Percentiles rank a stretch among this genome's conserved stretches.
Evolutionary conservation across 495 filamentous ascomycete species (phyloP).

Genomic region (Darksidea phi): DNA sequence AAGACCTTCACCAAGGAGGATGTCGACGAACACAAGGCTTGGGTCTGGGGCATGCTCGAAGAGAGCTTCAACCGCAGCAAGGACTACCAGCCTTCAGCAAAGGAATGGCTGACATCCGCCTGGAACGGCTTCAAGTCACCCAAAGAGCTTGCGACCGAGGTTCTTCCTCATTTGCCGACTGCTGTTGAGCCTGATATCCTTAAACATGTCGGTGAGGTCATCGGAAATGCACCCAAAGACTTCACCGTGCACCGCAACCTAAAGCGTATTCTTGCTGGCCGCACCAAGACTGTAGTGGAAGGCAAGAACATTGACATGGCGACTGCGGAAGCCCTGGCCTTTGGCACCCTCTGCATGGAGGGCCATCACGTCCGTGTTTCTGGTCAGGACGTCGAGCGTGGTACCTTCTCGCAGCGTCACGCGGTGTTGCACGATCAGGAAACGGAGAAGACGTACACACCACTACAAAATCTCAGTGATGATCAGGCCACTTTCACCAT

Average conservation of each 20-base stretch:
- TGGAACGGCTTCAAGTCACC: slow-evolving; percentile 99
- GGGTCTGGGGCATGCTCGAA: slow-evolving; percentile 98
- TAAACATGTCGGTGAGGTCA: slow-evolving; percentile 73
- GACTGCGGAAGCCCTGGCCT: slow-evolving; percentile 93
- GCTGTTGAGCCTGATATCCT: slow-evolving; percentile 68
- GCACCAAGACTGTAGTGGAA: slow-evolving; percentile 89
- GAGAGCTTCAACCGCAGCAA: slow-evolving; percentile 95
- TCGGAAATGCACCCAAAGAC: slow-evolving; percentile 73
- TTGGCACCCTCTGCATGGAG: slow-evolving; percentile 84
- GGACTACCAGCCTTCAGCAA: slow-evolving; percentile 93
- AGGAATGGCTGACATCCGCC: slow-evolving; percentile 97
- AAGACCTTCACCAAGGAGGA: slow-evolving; percentile 95
- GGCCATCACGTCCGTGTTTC: slow-evolving; percentile 96
- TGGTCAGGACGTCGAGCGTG: slow-evolving; percentile 98
- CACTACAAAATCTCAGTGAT: slow-evolving; percentile 80
- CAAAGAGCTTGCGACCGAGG: slow-evolving; percentile 93
- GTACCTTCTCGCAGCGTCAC: slow-evolving; percentile 98
- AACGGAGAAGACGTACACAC: slow-evolving; percentile 86
- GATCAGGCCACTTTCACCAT: slow-evolving; percentile 94
- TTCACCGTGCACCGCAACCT: slow-evolving; percentile 91
- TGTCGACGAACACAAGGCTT: slow-evolving; percentile 98
- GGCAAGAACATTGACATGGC: slow-evolving; percentile 97
- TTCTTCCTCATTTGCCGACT: slow-evolving; percentile 88
- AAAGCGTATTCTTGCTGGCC: slow-evolving; percentile 87
- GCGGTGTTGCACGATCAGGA: slow-evolving; percentile 97